These are phyloP conservation scores for Phytophthora fragariae DNA, from an alignment of 352 stramenopile genomes.

Conservation along the genomic window DNA sequence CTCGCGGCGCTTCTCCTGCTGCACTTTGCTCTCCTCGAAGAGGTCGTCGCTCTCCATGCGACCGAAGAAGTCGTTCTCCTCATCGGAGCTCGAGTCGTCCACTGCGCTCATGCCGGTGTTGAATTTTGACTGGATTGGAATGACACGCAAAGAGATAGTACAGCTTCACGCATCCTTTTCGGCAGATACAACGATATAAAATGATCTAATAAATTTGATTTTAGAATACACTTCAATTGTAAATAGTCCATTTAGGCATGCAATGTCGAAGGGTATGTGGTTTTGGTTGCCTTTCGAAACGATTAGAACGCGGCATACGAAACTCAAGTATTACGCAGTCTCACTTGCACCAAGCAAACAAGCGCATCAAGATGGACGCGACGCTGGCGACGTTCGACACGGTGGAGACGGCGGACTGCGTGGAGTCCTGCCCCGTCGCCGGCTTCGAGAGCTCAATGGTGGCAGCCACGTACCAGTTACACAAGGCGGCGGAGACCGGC, in stretches of 20 bases:
- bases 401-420: constrained; percentile 82
- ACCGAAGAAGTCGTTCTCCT: constrained; percentile 51
- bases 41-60: constrained; percentile 50
- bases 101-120: constrained; percentile 12
- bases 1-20: constrained; percentile 47
- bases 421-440: constrained; percentile 75
- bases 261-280: no score
- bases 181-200: no score
- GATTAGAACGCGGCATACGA: constrained; percentile 1
- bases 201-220: no score
- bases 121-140: constrained; percentile 37
- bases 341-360: constrained; percentile 1
- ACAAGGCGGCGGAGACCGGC: constrained; percentile 54
- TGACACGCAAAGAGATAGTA: constrained; percentile 18
- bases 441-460: constrained; percentile 75
- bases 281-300: no score
- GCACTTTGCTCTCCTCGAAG: constrained; percentile 45
- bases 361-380: constrained; percentile 27
- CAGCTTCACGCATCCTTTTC: not conserved
- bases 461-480: constrained; percentile 84
- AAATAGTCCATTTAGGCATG: no score
- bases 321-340: constrained; percentile 22
- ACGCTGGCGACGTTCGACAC: constrained; percentile 82
- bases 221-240: no score
- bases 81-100: constrained; percentile 39